These are phyloP conservation scores for Albatrellus ellisii DNA, from an alignment of 768 basidiomycete genomes.

Conservation along the genomic window DNA sequence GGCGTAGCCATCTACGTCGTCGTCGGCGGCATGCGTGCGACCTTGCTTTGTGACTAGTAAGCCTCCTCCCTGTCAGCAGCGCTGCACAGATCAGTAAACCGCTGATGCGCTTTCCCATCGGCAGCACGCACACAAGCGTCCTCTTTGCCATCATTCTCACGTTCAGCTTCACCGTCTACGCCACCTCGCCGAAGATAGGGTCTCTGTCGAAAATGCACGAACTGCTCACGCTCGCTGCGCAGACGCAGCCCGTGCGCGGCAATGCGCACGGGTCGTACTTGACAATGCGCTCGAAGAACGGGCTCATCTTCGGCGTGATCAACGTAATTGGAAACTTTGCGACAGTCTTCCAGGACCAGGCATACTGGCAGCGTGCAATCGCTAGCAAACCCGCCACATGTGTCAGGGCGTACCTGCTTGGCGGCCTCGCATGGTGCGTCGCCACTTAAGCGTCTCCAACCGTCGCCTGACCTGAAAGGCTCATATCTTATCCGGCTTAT, in stretches of 20 bases:
- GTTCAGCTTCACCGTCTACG: slow-evolving; percentile 71
- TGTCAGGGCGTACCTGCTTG: slow-evolving; percentile 84
- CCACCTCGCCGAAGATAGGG: slow-evolving; percentile 69
- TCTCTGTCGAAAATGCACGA: slow-evolving; percentile 67
- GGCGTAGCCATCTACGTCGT: slow-evolving; percentile 85
- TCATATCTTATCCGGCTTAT: too few relatives aligned
- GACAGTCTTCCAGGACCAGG: slow-evolving; percentile 41
- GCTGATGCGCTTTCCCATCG: slow-evolving; percentile 1
- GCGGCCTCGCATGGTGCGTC: slow-evolving; percentile 72
- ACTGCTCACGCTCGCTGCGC: slow-evolving; percentile 50
- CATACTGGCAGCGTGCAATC: slow-evolving; percentile 90
- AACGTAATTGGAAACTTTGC: slow-evolving; percentile 81
- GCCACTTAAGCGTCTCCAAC: too few relatives aligned
- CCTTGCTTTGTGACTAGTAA: slow-evolving; percentile 76
- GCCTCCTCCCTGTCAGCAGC: slow-evolving; percentile 16
- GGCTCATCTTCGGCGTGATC: slow-evolving; percentile 61
- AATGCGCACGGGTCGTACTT: slow-evolving; percentile 78
- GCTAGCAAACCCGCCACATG: slow-evolving; percentile 74
- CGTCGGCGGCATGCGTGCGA: slow-evolving; percentile 79
- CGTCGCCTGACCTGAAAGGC: not conserved
- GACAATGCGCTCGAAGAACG: slow-evolving; percentile 46
- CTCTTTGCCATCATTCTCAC: slow-evolving; percentile 78
- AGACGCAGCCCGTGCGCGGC: slow-evolving; percentile 47
- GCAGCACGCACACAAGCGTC: slow-evolving; percentile 75
- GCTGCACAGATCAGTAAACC: not conserved